Evolutionary conservation across 345 rosid genomes (phyloP).

Genomic region (Angophora floribunda): DNA sequence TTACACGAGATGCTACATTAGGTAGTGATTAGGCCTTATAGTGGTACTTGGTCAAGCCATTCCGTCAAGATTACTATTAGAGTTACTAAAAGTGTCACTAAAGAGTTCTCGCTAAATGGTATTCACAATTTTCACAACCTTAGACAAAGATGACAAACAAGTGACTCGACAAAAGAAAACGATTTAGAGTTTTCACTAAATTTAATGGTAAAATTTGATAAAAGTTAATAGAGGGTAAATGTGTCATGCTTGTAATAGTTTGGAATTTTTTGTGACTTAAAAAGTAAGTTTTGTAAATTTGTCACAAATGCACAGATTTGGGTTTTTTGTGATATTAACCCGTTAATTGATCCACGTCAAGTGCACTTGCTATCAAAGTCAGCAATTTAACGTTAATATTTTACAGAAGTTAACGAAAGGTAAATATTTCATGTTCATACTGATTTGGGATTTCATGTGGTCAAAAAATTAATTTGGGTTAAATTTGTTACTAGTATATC

Average conservation of each 20-base stretch:
- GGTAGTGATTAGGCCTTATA: too few relatives aligned
- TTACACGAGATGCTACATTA: not conserved
- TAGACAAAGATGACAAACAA: not conserved
- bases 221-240: not conserved
- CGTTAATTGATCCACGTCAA: not conserved
- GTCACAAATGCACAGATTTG: fast-evolving
- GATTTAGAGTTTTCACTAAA: not conserved
- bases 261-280: too few relatives aligned
- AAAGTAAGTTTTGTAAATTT: too few relatives aligned
- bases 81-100: not conserved
- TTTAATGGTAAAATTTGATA: fast-evolving
- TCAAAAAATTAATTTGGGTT: too few relatives aligned
- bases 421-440: too few relatives aligned
- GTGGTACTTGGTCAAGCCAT: not conserved
- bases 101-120: not conserved
- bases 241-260: fast-evolving
- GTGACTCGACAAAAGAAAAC: not conserved
- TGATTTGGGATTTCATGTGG: not conserved
- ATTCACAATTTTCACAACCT: too few relatives aligned
- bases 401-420: not conserved
- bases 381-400: too few relatives aligned
- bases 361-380: not conserved
- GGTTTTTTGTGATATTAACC: not conserved
- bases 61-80: not conserved
- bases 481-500: not conserved